Evolutionary conservation across 2,329 filamentous ascomycete genomes (phyloP), one percentile per base, ranked within the genome.

Genomic region (Byssothecium circinans): DNA sequence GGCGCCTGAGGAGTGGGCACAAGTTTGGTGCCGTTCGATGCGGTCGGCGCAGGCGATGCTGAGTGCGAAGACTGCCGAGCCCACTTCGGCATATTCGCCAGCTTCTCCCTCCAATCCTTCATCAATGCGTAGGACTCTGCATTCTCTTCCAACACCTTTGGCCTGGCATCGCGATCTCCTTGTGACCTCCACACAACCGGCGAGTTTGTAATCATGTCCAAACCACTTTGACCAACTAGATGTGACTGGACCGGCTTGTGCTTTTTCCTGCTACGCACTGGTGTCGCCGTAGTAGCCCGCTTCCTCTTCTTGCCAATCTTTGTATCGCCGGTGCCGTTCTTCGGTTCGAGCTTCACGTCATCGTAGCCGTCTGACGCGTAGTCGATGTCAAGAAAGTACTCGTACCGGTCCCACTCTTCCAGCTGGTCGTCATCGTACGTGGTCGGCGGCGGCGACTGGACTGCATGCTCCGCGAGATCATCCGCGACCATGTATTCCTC

Each of bases 321-420:
- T 29, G 50, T 53, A 8, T 35, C 49, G 12, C 42, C 34, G 4
- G 39, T n/a, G 18, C 30, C 15, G 17, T 44, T 43, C 40, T 52
- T 48, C 2, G 54, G 50, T 3, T 58, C 51, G 35, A 64, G 62
- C 8, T 68, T 70, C 48, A 70, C 60, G 40, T 77, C 74, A 54
- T 75, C 74, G 41, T 76, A 77, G 34, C 72, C 69, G 52, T 77
- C 74, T 14, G 72, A 74, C 11, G 66, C 74, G 51, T 78, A 78
- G 45, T 78, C 75, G 35, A 77, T 60, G 47, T 78, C 76, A 46
- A 73, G 72, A 65, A 67, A 77, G 59, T 77, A 79, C 17, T 73
- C 73, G 56, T 72, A 78, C 36, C 71, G 61, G 51, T 78, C 76
- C 64, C 71, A 78, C n/a, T 77, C 73, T 34, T 65, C 62, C 20